A percentile compares a stretch with the other conserved stretches of the same genome.
Conservation (phyloP, 495 filamentous ascomycete species). For the Penicillium diatomitis region DNA sequence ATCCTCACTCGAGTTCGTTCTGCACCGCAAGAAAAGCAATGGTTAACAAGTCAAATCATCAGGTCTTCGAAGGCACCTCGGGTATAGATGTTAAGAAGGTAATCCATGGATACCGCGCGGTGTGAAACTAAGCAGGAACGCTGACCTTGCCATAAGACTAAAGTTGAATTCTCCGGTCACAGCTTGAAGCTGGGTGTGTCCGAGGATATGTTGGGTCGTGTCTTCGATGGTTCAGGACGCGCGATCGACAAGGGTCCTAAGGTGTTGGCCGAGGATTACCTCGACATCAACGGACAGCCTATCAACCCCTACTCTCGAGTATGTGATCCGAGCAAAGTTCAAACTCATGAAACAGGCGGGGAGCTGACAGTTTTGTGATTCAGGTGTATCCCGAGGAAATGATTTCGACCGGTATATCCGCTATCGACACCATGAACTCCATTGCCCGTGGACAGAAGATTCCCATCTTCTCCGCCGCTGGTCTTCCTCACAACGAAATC, state of each 20-base stretch:
- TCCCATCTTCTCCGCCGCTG: conserved; percentile 96
- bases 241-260: conserved; percentile 98
- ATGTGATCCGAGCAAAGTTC: conserved; percentile 15
- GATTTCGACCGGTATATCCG: conserved; percentile 98
- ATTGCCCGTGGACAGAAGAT: conserved; percentile 99
- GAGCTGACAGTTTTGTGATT: conserved; percentile 9
- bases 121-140: not conserved
- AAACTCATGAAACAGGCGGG: not conserved
- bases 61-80: conserved; percentile 97
- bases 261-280: conserved; percentile 92
- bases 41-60: conserved; percentile 19
- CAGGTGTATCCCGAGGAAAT: conserved; percentile 99
- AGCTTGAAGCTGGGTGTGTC: conserved; percentile 97
- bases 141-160: conserved; percentile 51
- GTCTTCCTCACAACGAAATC: conserved; percentile 98
- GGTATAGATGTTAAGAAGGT: conserved; percentile 99
- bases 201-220: conserved; percentile 98
- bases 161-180: conserved; percentile 93
- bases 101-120: conserved; percentile 1
- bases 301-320: conserved; percentile 98
- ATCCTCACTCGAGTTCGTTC: not conserved
- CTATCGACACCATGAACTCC: conserved; percentile 99
- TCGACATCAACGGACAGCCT: conserved; percentile 98
- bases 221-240: conserved; percentile 95
- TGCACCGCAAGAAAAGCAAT: conserved; percentile 4